A percentile compares a stretch with the other conserved stretches of the same genome.
Evolutionary conservation across 306 rosid genomes (phyloP).

Genomic region (Citrullus mucosospermus): DNA sequence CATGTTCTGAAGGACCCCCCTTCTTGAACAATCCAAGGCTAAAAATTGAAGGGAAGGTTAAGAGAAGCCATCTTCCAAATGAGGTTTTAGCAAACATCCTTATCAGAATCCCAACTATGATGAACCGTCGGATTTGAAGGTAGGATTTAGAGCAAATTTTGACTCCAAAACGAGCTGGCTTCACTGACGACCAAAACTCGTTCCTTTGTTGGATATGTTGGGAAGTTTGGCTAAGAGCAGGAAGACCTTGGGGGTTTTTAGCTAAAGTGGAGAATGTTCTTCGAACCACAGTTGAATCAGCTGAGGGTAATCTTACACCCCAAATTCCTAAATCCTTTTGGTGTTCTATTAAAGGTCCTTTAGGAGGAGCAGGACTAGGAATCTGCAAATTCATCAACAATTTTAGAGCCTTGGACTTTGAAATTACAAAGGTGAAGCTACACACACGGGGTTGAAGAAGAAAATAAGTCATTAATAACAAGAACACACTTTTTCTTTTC

Average conservation of each 20-base stretch:
- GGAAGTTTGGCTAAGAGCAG: constrained; percentile 37
- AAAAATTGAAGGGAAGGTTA: constrained; percentile 64
- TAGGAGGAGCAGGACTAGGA: constrained; percentile 42
- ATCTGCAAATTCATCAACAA: constrained; percentile 17
- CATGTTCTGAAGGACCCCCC: constrained; percentile 65
- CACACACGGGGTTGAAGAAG: no score
- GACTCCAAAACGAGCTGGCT: constrained; percentile 65
- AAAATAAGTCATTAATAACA: no score
- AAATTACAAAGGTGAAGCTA: no score
- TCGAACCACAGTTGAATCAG: constrained; percentile 58
- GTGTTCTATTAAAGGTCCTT: constrained; percentile 41
- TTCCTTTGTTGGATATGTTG: constrained; percentile 36
- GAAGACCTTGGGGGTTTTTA: constrained; percentile 55
- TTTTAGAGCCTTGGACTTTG: no score
- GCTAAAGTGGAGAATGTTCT: constrained; percentile 52
- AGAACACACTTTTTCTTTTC: no score
- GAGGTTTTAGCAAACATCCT: constrained; percentile 36
- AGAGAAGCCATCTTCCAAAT: constrained; percentile 68
- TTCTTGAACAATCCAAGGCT: constrained; percentile 59
- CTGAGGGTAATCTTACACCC: constrained; percentile 62
- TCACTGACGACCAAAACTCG: constrained; percentile 55
- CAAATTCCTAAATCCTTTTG: constrained; percentile 51
- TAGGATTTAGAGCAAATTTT: constrained; percentile 45
- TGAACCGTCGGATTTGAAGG: constrained; percentile 23
- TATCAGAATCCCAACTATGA: constrained; percentile 27